These are phyloP conservation scores for Nakazawaea pomicola DNA, from an alignment of 805 yeast species.

Conservation along the genomic window DNA sequence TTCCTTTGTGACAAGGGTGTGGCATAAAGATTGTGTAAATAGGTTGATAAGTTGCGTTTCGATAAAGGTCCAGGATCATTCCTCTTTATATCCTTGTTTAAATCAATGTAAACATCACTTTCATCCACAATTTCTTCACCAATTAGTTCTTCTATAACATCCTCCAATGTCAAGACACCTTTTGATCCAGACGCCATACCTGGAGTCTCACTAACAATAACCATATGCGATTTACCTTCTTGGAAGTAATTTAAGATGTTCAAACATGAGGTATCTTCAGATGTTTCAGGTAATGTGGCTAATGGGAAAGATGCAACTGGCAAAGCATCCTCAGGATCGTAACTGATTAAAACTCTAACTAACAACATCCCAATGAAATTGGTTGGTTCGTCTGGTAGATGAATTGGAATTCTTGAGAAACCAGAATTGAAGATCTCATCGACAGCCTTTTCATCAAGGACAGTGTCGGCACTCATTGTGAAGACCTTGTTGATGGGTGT, in stretches of 20 bases:
- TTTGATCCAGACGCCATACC: constrained; percentile 77
- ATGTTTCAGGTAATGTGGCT: constrained; percentile 94
- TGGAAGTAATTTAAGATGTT: constrained; percentile 94
- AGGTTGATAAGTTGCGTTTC: constrained; percentile 63
- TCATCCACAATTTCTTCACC: constrained; percentile 98
- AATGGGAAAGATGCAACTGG: constrained; percentile 92
- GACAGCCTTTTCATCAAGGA: constrained; percentile 78
- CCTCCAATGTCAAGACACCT: constrained; percentile 92
- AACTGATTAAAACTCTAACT: constrained; percentile 86
- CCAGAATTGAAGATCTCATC: constrained; percentile 92
- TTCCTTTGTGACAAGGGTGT: constrained; percentile 34
- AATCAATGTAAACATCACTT: constrained; percentile 88
- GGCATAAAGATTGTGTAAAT: constrained; percentile 55
- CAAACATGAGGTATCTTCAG: constrained; percentile 85
- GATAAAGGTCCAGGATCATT: constrained; percentile 71
- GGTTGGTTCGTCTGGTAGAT: constrained; percentile 80
- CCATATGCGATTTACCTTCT: constrained; percentile 98
- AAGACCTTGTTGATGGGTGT: constrained; percentile 89
- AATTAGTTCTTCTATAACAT: constrained; percentile 95
- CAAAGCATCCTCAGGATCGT: constrained; percentile 93
- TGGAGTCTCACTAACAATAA: constrained; percentile 80
- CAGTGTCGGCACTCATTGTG: constrained; percentile 78
- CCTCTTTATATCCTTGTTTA: constrained; percentile 80
- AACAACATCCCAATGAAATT: constrained; percentile 94
- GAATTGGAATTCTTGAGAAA: constrained; percentile 91